Evolutionary conservation across 805 yeast species (phyloP), one percentile per base, ranked within the genome.

Genomic region (Brettanomyces anomalus): DNA sequence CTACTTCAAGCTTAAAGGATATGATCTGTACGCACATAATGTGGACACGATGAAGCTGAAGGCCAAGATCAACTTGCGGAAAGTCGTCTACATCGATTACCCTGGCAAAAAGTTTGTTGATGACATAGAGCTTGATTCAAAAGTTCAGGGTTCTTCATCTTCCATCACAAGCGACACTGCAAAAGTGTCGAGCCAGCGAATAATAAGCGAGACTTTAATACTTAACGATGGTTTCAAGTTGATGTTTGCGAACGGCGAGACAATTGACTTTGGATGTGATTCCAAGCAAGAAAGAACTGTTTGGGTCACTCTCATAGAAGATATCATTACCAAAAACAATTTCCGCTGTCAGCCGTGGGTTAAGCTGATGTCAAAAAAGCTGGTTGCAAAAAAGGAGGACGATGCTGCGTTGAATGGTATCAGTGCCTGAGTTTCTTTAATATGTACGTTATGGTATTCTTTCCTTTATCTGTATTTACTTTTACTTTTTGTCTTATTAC

Each of bases 201-300:
- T 81, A 54, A 76, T 84, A 55, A 82, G 89, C 52, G 94, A 85
- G 53, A 77, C 82, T 31, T 66, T 81, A 33, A 61, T 80, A 40
- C 66, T 81, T 56, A 81, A 79, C 46, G 82, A 85, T 47, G 79
- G 88, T 11, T 86, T 89, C 70, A 81, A 81, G 54, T 62, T 89
- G 39, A 65, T 68, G 47, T 89, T 89, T 60, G 72, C 76, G 35
- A 84, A 89, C 56, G 89, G 86, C 4, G 97, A 89, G 60, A 67
- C 76, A 3, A 83, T 89, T 41, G 85, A 79, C 49, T 85, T 90
- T 60, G 85, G 85, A n/a, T 90, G 96, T 15, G 93, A 86, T 42
- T 76, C 79, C 36, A 70, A 66, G 37, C 67, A 60, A 15, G 82
- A 77, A 39, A 82, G 79, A 62, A 56, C 62, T 28, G 64, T 66